Percentiles rank a stretch among this genome's conserved stretches.
phyloP scores from a whole-genome alignment of 2,329 filamentous ascomycete genomes.

The Hypoxylon rubiginosum region DNA sequence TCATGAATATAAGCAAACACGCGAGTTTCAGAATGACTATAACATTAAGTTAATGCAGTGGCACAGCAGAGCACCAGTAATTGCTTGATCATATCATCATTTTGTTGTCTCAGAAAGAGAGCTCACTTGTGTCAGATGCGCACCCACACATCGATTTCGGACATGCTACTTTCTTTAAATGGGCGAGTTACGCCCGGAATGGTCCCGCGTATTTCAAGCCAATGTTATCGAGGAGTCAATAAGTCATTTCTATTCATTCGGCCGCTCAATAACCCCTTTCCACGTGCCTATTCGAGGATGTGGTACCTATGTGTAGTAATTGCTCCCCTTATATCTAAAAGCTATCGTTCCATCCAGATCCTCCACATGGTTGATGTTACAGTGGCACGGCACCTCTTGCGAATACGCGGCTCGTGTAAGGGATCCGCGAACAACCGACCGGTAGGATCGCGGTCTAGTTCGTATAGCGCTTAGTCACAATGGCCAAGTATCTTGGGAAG shows the following conservation, averaged over 20 bases:
- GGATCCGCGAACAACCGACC: not conserved
- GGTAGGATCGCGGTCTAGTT: not conserved
- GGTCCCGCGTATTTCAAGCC: not conserved
- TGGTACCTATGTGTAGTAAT: not conserved
- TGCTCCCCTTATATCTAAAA: conserved; percentile 3
- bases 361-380: not conserved
- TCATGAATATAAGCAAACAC: too few species aligned
- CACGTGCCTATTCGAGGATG: not conserved
- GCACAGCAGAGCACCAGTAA: too few species aligned
- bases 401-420: not conserved
- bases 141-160: too few species aligned
- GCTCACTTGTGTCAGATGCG: too few species aligned
- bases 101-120: too few species aligned
- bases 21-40: too few species aligned
- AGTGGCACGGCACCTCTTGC: not conserved
- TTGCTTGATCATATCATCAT: too few species aligned
- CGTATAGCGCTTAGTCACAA: not conserved
- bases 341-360: not conserved
- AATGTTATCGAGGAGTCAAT: not conserved
- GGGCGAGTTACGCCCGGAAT: not conserved
- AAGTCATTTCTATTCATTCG: not conserved
- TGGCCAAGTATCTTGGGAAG: not conserved
- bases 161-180: too few species aligned
- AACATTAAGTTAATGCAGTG: too few species aligned
- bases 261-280: not conserved